Percentiles rank a stretch among this genome's conserved stretches.
Conservation (phyloP, 768 basidiomycete species). For the Hortiboletus campestris region DNA sequence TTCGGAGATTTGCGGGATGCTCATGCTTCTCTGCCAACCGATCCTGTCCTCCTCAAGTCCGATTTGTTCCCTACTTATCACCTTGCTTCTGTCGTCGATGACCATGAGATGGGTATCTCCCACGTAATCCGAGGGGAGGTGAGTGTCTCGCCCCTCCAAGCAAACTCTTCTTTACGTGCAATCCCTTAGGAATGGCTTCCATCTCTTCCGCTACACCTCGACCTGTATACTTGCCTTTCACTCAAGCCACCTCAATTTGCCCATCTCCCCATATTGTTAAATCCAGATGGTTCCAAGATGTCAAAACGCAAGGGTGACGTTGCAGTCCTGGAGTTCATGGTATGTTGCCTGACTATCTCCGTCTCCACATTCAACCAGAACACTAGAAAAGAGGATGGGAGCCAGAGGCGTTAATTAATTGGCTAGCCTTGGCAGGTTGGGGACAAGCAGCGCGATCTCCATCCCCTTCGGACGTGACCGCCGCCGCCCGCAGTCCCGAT, state of each 20-base stretch:
- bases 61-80: slow-evolving; percentile 97
- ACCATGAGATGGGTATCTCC: slow-evolving; percentile 93
- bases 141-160: slow-evolving; percentile 9
- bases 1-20: slow-evolving; percentile 75
- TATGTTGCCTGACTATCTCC: slow-evolving; percentile 32
- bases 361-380: neutral
- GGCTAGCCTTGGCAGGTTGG: slow-evolving; percentile 95
- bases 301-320: slow-evolving; percentile 93
- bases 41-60: slow-evolving; percentile 89
- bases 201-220: slow-evolving; percentile 87
- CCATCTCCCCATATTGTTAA: slow-evolving; percentile 88
- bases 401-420: slow-evolving; percentile 84
- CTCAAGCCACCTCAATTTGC: slow-evolving; percentile 78
- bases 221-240: slow-evolving; percentile 78
- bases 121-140: slow-evolving; percentile 96
- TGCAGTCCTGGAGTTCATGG: slow-evolving; percentile 82
- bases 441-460: slow-evolving; percentile 50
- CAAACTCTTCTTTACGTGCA: neutral
- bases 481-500: slow-evolving; percentile 49
- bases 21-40: slow-evolving; percentile 76
- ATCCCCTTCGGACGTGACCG: slow-evolving; percentile 21
- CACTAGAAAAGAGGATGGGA: slow-evolving; percentile 84
- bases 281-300: slow-evolving; percentile 90
- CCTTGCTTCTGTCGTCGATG: slow-evolving; percentile 93
- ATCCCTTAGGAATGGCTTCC: slow-evolving; percentile 86